A percentile compares a stretch with the other conserved stretches of the same genome.
These are phyloP conservation scores for Glomus cerebriforme DNA, from an alignment of 192 early-diverging fungal genomes.

Conservation along the genomic window DNA sequence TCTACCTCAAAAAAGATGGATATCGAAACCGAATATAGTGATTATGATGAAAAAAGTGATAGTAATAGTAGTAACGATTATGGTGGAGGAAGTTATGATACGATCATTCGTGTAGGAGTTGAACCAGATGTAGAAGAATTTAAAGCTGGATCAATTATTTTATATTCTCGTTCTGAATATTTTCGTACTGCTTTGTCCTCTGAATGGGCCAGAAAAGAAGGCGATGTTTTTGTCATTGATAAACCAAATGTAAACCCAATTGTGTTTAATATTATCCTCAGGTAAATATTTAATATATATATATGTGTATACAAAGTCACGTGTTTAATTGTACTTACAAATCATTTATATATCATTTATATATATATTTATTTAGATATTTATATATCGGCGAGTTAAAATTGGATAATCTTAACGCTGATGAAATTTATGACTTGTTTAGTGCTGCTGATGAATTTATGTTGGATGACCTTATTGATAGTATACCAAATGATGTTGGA, in stretches of 20 bases:
- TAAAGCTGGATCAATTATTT: slow-evolving; percentile 4
- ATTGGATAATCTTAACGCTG: background rate
- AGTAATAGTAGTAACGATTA: background rate
- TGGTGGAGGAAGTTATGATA: slow-evolving; percentile 11
- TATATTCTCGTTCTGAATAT: slow-evolving; percentile 3
- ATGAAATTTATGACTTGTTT: background rate
- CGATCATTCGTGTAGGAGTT: slow-evolving; percentile 6
- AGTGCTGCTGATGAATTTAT: slow-evolving; percentile 9
- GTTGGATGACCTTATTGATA: slow-evolving; percentile 2
- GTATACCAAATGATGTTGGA: background rate
- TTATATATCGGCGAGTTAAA: slow-evolving; percentile 3
- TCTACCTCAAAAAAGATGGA: background rate
- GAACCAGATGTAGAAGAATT: slow-evolving; percentile 21
- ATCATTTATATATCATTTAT: background rate
- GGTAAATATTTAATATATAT: background rate
- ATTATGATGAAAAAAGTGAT: background rate
- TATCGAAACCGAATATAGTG: background rate
- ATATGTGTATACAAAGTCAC: background rate
- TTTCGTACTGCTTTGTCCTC: slow-evolving; percentile 12
- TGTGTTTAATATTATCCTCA: slow-evolving; percentile 17
- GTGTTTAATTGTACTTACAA: background rate
- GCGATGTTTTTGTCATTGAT: slow-evolving; percentile 3
- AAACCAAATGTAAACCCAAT: slow-evolving; percentile 19
- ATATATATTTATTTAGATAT: background rate
- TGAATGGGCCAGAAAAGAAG: slow-evolving; percentile 26